Evolutionary conservation across 2,329 filamentous ascomycete genomes (phyloP).

Genomic region (Falciphora oryzae): DNA sequence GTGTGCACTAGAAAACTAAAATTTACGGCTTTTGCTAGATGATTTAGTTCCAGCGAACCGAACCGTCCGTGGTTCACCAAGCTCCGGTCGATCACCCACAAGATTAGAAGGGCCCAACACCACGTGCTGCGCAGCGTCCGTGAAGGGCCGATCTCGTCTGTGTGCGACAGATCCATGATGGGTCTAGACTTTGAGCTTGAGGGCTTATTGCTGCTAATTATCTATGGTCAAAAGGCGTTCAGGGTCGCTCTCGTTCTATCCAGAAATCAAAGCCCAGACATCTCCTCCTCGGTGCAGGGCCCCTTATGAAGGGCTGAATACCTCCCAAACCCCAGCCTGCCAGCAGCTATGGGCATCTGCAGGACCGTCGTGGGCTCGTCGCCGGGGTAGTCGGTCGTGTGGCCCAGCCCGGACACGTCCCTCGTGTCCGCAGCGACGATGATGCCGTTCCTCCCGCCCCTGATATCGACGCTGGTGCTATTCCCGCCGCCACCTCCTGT

Average conservation of each 20-base stretch:
- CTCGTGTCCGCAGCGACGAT: constrained; percentile 37
- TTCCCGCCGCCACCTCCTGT: too few relatives aligned
- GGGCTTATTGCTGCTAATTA: too few relatives aligned
- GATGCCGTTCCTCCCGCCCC: constrained; percentile 34
- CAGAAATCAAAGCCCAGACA: not conserved
- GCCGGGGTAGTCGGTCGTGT: constrained; percentile 35
- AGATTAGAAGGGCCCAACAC: not conserved
- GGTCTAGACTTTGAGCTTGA: not conserved
- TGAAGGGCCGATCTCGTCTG: not conserved
- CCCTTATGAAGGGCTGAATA: constrained; percentile 5
- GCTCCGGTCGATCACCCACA: too few relatives aligned
- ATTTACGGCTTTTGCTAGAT: not conserved
- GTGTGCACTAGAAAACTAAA: not conserved
- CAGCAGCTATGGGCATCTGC: constrained; percentile 26
- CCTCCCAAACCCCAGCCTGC: constrained; percentile 1
- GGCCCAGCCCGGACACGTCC: constrained; percentile 33
- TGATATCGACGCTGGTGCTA: constrained; percentile 27
- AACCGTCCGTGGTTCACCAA: too few relatives aligned
- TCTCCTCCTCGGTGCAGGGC: constrained; percentile 7
- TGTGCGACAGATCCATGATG: too few relatives aligned
- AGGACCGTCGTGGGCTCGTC: constrained; percentile 29
- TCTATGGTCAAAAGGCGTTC: too few relatives aligned
- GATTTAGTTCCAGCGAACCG: not conserved
- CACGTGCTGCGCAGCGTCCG: not conserved
- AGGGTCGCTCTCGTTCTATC: too few relatives aligned